Conservation (phyloP, 1,284 basidiomycete species). For the Albatrellus sp. region DNA sequence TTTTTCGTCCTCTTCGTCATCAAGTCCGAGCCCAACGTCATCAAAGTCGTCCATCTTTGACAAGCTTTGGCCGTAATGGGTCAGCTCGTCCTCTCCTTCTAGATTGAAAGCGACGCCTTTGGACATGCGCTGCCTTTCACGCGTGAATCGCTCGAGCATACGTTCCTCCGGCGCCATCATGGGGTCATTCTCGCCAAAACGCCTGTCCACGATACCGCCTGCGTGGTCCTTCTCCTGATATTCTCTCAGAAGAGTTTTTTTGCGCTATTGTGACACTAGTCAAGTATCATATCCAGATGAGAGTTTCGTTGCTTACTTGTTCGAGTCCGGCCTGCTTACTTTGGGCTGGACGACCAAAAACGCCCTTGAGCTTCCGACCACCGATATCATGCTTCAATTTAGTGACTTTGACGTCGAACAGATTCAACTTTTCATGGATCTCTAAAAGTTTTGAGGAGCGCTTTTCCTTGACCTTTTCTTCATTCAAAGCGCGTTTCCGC, state of each 20-base stretch:
- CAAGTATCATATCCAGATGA: too few relatives aligned
- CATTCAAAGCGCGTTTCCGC: conserved; percentile 43
- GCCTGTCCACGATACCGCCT: conserved; percentile 85
- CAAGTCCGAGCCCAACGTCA: conserved; percentile 59
- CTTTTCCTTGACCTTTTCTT: conserved; percentile 70
- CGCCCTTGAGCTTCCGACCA: conserved; percentile 78
- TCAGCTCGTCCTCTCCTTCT: conserved; percentile 83
- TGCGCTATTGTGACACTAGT: conserved; percentile 38
- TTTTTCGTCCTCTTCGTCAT: conserved; percentile 49
- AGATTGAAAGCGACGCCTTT: conserved; percentile 84
- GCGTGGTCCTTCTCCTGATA: conserved; percentile 66
- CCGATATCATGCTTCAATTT: conserved; percentile 89
- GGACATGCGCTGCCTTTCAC: conserved; percentile 71
- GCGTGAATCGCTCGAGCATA: conserved; percentile 94
- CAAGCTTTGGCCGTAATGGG: conserved; percentile 85
- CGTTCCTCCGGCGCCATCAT: conserved; percentile 88
- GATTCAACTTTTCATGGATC: conserved; percentile 81
- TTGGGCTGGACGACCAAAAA: conserved; percentile 71
- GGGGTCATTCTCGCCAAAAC: conserved; percentile 94
- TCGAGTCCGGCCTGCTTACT: conserved; percentile 87
- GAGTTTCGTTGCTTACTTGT: conserved; percentile 42
- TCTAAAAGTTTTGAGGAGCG: conserved; percentile 71
- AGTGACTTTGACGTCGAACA: conserved; percentile 87
- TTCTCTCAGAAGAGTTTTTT: conserved; percentile 83
- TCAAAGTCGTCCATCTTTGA: conserved; percentile 84